These are phyloP conservation scores for Fusarium veterinarium DNA, from an alignment of 2,329 filamentous ascomycete genomes.

Conservation along the genomic window DNA sequence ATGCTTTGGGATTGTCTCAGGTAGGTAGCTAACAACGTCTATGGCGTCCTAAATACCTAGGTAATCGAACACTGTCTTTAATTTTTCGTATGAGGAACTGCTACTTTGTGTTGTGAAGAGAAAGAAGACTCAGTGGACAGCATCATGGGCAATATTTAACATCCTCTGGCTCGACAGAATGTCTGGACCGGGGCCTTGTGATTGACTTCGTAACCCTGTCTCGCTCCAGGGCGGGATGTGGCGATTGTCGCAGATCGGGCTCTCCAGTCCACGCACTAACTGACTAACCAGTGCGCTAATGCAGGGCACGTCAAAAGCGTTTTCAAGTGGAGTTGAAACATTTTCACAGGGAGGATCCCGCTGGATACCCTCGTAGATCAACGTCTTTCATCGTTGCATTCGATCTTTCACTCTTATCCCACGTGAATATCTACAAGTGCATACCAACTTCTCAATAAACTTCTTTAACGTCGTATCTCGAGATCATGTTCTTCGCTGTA, in stretches of 20 bases:
- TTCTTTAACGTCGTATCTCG: too few species aligned
- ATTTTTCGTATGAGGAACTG: accelerated
- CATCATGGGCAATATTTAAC: neutral
- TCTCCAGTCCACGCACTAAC: neutral
- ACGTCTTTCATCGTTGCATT: neutral
- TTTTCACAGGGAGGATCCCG: neutral
- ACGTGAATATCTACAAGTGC: too few species aligned
- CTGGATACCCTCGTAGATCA: neutral
- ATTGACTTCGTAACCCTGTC: neutral
- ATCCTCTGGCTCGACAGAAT: neutral
- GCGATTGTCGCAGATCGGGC: neutral
- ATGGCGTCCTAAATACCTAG: neutral
- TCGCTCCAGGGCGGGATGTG: conserved; percentile 1
- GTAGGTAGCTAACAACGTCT: neutral
- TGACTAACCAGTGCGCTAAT: conserved; percentile 6
- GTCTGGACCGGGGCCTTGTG: neutral
- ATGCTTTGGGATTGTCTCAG: neutral
- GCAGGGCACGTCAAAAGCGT: conserved; percentile 3
- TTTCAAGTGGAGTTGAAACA: conserved; percentile 24
- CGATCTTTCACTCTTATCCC: neutral
- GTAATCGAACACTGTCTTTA: neutral
- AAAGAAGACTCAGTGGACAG: accelerated
- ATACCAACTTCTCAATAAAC: too few species aligned
- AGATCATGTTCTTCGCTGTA: too few species aligned
- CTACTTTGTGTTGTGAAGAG: too few species aligned